phyloP scores from a whole-genome alignment of 139 green algal species.

The Pleodorina starrii region DNA sequence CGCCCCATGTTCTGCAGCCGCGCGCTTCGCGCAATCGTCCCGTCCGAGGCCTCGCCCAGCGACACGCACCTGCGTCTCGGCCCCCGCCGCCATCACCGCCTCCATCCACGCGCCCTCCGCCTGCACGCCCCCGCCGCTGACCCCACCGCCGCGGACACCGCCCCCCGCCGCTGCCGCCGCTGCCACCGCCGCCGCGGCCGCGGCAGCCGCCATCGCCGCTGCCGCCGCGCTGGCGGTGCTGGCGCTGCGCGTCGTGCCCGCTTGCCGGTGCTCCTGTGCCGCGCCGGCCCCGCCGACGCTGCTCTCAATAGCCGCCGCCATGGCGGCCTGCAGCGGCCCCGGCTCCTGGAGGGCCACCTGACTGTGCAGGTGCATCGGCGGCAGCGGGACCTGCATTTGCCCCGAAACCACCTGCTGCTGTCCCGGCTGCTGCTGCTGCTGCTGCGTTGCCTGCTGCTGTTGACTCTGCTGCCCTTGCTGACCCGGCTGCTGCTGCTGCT shows the following conservation, averaged over 20 bases:
- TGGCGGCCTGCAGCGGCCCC: not conserved
- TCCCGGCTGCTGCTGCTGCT: not conserved
- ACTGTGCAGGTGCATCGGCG: not conserved
- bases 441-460: not conserved
- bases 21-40: too few relatives aligned
- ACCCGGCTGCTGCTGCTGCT: not conserved
- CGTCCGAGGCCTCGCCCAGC: too few relatives aligned
- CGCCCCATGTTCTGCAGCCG: too few relatives aligned
- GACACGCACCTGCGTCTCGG: not conserved
- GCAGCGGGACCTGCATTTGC: not conserved
- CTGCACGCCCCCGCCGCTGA: not conserved
- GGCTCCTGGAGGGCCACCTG: not conserved
- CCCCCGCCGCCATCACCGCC: not conserved
- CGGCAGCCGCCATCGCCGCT: not conserved
- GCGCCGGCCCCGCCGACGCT: not conserved
- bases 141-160: not conserved
- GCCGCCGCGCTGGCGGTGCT: not conserved
- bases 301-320: not conserved
- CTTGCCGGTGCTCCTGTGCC: not conserved
- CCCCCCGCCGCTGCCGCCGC: not conserved
- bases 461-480: not conserved
- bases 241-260: not conserved
- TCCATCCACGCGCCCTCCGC: constrained; percentile 5
- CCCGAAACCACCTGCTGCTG: not conserved
- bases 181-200: not conserved